Conservation (phyloP, 2,329 filamentous ascomycete genomes). For the Drechslerella dactyloides region DNA sequence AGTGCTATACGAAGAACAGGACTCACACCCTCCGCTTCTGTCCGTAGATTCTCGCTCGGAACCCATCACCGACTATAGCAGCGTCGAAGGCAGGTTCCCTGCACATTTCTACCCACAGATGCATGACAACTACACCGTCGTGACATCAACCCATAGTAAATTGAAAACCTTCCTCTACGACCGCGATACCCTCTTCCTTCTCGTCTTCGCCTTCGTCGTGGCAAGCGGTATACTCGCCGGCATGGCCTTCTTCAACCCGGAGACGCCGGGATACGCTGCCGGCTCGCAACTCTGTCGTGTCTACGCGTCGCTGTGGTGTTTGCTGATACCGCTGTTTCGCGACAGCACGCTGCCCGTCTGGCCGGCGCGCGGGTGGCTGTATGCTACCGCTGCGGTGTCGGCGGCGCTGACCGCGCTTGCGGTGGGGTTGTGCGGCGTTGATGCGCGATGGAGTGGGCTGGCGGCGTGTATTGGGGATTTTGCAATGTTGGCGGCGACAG, state of each 20-base stretch:
- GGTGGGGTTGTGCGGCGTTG: conserved; percentile 7
- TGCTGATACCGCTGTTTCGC: conserved; percentile 6
- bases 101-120: too few relatives aligned
- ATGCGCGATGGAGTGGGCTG: conserved; percentile 9
- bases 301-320: conserved; percentile 7
- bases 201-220: background rate
- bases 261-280: background rate
- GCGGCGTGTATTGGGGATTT: conserved; percentile 8
- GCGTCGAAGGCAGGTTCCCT: too few relatives aligned
- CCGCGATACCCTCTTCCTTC: background rate
- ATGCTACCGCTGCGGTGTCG: background rate
- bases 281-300: background rate
- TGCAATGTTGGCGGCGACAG: background rate
- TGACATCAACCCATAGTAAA: too few relatives aligned
- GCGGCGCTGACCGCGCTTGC: background rate
- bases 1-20: too few relatives aligned
- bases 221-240: conserved; percentile 2
- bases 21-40: too few relatives aligned
- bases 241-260: conserved; percentile 4
- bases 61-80: too few relatives aligned
- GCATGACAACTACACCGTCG: too few relatives aligned
- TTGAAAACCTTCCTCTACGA: background rate
- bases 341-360: conserved; percentile 12
- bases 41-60: too few relatives aligned
- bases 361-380: conserved; percentile 11